Evolutionary conservation across 768 basidiomycete genomes (phyloP), one percentile per base, ranked within the genome.

Genomic region (Hypholoma fasciculare): DNA sequence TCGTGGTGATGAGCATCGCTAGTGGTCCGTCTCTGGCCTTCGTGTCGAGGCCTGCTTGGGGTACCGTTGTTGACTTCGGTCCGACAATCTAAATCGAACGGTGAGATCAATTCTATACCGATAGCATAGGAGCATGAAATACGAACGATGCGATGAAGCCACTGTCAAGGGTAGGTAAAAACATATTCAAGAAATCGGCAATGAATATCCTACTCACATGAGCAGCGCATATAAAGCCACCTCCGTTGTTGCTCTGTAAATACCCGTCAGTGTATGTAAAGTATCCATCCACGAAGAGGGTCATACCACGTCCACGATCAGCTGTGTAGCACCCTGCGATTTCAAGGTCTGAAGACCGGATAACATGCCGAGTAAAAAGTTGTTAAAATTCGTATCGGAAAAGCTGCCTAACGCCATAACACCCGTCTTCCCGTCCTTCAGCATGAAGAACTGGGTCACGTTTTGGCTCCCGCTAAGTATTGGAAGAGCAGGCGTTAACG

Each of bases 371-470:
- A 70, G 61, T 52, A 80, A 65, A 59, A 86, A 80, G 4, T 62
- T 63, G 47, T 72, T 66, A 59, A 80, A 81, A 61, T 74, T 68
- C 7, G 58, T 56, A 19, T 79, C 82, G 1, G 80, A 78, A 67
- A 86, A 87, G 67, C 83, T 85, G 17, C 85, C 84, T 12, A 86
- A 76, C 11, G 82, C 81, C 55, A 85, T 70, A 14, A 86, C 81
- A 39, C 84, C 85, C 1, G 84, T 86, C 60, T 76, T 80, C 7
- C 72, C 74, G 59, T 85, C 84, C 1, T 76, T 68, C 13, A 84
- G 68, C 65, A 84, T 63, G 65, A 78, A 84, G 65, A 86, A 86
- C 59, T 83, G 81, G 4, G 79, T 78, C 7, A 78, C 82, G 23
- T 75, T 76, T n/a, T 73, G 68, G 61, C 82, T 82, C 36, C 80